phyloP scores from a whole-genome alignment of 1,284 basidiomycete genomes.

The Leucocoprinus gongylophorus region DNA sequence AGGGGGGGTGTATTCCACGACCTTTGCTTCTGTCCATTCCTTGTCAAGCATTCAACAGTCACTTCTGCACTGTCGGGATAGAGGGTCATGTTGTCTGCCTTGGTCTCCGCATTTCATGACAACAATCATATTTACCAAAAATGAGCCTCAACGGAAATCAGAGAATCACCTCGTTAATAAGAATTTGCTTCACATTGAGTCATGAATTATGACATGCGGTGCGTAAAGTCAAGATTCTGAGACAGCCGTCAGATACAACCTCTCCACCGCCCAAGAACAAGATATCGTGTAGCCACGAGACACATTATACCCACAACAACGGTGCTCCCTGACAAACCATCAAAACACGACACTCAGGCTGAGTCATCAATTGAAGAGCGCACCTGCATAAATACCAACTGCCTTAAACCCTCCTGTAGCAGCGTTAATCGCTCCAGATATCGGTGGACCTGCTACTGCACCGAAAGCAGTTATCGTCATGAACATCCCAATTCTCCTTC shows the following conservation, averaged over 20 bases:
- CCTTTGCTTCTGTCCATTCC: too few relatives aligned
- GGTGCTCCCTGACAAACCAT: conserved; percentile 25
- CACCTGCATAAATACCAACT: conserved; percentile 60
- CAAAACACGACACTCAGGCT: not conserved
- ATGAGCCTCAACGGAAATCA: too few relatives aligned
- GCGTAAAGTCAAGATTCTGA: too few relatives aligned
- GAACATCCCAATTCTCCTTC: conserved; percentile 57
- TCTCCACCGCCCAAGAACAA: conserved; percentile 29
- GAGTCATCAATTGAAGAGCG: conserved; percentile 1
- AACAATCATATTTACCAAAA: too few relatives aligned
- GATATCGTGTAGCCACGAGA: conserved; percentile 30
- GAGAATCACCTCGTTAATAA: too few relatives aligned
- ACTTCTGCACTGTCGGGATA: too few relatives aligned
- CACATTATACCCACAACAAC: conserved; percentile 32
- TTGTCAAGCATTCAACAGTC: too few relatives aligned
- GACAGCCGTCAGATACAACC: conserved; percentile 21
- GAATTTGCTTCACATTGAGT: too few relatives aligned
- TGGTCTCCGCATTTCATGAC: too few relatives aligned
- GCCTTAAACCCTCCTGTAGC: conserved; percentile 42
- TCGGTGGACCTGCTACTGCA: conserved; percentile 51
- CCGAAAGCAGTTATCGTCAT: conserved; percentile 38
- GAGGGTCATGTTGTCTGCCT: too few relatives aligned
- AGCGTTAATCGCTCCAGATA: conserved; percentile 54
- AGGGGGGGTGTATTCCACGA: too few relatives aligned
- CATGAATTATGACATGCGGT: too few relatives aligned